These are phyloP conservation scores for Aspergillus sp. DNA, from an alignment of 2,329 filamentous ascomycete genomes.

Conservation along the genomic window DNA sequence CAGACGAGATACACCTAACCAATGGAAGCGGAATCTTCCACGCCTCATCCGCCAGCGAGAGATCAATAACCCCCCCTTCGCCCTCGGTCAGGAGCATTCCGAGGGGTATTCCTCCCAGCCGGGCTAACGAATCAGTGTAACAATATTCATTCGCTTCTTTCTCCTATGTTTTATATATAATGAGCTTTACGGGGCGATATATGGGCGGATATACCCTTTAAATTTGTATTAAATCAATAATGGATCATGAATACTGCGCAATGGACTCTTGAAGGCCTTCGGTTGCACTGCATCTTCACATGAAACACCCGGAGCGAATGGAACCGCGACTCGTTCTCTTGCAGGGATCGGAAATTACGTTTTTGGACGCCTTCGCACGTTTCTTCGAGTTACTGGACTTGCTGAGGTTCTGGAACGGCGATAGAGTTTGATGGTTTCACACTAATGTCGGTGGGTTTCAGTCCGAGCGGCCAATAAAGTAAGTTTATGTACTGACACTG, in stretches of 20 bases:
- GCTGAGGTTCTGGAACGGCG: neutral
- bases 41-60: conserved; percentile 29
- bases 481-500: neutral
- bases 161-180: neutral
- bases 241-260: neutral
- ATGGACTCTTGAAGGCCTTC: neutral
- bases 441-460: neutral
- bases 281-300: neutral
- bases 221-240: neutral
- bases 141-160: neutral
- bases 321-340: neutral
- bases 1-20: conserved; percentile 26
- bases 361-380: neutral
- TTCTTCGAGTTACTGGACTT: neutral
- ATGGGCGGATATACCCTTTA: neutral
- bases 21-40: conserved; percentile 19
- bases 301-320: neutral
- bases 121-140: conserved; percentile 6
- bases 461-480: neutral
- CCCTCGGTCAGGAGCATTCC: conserved; percentile 19
- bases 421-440: neutral
- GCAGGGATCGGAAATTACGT: neutral
- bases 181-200: neutral
- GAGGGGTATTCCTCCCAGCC: neutral
- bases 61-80: conserved; percentile 19